Conservation (phyloP, 176 grass and related monocot genomes). For the Musa schizocarpa region DNA sequence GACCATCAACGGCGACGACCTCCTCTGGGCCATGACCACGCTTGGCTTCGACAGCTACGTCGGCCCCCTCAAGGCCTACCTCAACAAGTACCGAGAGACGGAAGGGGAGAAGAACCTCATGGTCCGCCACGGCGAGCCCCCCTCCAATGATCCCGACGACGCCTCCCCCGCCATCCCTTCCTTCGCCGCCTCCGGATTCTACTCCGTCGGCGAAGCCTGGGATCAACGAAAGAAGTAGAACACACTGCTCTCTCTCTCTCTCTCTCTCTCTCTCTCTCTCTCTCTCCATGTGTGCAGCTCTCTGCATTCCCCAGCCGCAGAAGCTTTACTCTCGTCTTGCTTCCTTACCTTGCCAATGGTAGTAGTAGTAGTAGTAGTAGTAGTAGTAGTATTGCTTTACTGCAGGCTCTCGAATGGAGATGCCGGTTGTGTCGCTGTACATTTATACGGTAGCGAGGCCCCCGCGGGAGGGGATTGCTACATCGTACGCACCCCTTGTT, state of each 20-base stretch:
- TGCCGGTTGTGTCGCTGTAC: too few species aligned
- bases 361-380: too few species aligned
- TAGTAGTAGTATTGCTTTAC: too few species aligned
- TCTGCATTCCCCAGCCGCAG: not conserved
- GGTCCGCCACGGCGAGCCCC: not conserved
- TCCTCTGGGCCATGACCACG: conserved; percentile 96
- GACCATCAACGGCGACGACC: conserved; percentile 96
- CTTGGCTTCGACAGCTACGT: conserved; percentile 84
- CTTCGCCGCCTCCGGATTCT: not conserved
- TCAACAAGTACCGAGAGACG: conserved; percentile 56
- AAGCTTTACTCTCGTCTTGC: not conserved
- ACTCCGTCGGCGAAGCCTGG: not conserved
- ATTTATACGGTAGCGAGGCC: too few species aligned
- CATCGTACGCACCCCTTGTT: not conserved
- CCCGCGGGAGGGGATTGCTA: too few species aligned
- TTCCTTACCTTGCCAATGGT: too few species aligned
- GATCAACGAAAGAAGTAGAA: not conserved
- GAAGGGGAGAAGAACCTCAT: conserved; percentile 63
- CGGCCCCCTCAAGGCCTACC: conserved; percentile 55
- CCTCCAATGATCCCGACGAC: conserved; percentile 1
- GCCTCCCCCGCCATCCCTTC: not conserved
- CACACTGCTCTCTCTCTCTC: too few species aligned
- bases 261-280: too few species aligned
- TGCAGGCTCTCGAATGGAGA: too few species aligned
- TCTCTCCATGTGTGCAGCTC: not conserved